Evolutionary conservation across 805 yeast species (phyloP), one percentile per base, ranked within the genome.

Genomic region (Metschnikowia proteae): DNA sequence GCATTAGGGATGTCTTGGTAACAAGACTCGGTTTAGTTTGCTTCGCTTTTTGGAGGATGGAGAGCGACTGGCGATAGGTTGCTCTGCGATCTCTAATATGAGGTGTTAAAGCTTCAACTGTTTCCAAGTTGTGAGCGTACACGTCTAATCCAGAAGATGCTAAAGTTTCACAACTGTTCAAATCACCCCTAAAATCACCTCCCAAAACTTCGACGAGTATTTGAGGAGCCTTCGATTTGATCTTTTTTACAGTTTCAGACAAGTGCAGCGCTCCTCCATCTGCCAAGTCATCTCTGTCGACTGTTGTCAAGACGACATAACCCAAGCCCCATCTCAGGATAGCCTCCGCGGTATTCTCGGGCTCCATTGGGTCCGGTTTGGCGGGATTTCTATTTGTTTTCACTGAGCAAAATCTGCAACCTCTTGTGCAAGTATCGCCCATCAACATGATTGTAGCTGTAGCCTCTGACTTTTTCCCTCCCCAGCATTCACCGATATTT

Each of bases 401-500:
- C 41, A 94, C 99, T 1, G 96, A 88, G 66, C 99, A 94, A 70
- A 94, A 94, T 54, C 99, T 78, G 65, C 99, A 94, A n/a, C 99
- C 99, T 70, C 99, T 79, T 1, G 99, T 94, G 70, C 99, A 94
- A 0, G 99, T 94, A 61, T 94, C 99, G 53, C 99, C 99, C 79
- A 94, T 78, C 50, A 94, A 75, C 99, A 94, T 94, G 58, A 94
- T 94, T 1, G 99, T 94, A 5, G 96, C 96, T 6, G 97, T 89
- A 3, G 99, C 97, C 54, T 89, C 92, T 5, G 92, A 81, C 65
- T 91, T 85, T 60, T 84, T 81, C 29, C 99, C 99, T 48, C 99
- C 98, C 99, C 99, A 94, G 69, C 99, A 94, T 66, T 94, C 99
- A 45, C 98, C 97, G 53, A 94, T 94, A 66, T 94, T 94, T n/a